Evolutionary conservation across 352 stramenopile species (phyloP), one percentile per base, ranked within the genome.

Genomic region (Globisporangium takayamanum): DNA sequence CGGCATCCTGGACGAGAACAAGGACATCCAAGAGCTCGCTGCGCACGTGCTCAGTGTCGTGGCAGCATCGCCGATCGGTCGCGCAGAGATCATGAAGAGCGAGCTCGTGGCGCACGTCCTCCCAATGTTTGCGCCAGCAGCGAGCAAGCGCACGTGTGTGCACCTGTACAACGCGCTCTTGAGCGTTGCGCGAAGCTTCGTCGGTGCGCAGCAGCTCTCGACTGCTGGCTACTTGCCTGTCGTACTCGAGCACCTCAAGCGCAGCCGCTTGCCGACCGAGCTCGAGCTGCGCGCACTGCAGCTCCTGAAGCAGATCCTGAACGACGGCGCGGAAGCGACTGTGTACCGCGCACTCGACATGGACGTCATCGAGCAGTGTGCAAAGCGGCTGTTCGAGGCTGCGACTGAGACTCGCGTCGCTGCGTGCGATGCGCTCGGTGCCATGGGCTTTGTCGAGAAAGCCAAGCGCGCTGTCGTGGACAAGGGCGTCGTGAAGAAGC

Each of bases 291-390:
- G 74, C 41, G 74, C 73, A 18, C 68, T 92, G 20, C 66, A 79
- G 25, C 60, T 92, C 28, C 69, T 92, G 18, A 86, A 86, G 50
- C 68, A 83, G 20, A 25, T 89, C 15, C 44, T 88, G 50, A 92
- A 92, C 56, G 82, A 92, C 59, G 78, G 78, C 45, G 64, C 73
- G 0, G 70, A 80, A 50, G 48, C 50, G 45, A 89, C 80, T 2
- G 74, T 64, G 20, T 64, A 76, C 44, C 70, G 69, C 16, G 76
- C 76, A 5, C 65, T 92, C 53, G 80, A 92, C 33, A 67, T 89
- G 2, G 73, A 73, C 5, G 68, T 49, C 5, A 57, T 92, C 16
- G 62, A 74, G 18, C 62, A 81, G 39, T 76, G 69, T 37, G 61
- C 67, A 10, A 73, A 72, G 51, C 68, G 72, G n/a, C 53, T 86